phyloP scores from a whole-genome alignment of 208 protist species.

The Endotrypanum monterogeii region DNA sequence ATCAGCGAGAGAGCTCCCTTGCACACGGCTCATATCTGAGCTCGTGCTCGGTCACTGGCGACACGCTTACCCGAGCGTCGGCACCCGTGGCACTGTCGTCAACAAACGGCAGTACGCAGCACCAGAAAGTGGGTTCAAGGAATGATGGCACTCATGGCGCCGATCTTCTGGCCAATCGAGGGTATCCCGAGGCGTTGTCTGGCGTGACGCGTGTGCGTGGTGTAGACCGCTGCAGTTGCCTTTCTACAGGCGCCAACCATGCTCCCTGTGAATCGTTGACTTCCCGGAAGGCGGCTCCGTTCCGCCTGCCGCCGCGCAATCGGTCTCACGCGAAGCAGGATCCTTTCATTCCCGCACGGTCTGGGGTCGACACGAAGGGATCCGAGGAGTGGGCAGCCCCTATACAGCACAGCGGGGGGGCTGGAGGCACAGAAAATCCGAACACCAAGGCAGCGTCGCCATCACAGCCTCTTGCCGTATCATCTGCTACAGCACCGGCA shows the following conservation, averaged over 20 bases:
- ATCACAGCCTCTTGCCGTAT: background rate
- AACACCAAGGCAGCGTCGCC: background rate
- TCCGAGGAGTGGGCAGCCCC: no score
- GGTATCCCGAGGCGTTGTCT: background rate
- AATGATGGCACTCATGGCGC: background rate
- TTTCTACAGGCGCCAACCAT: no score
- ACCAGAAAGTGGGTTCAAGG: no score
- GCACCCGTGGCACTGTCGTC: background rate
- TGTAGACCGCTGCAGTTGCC: background rate
- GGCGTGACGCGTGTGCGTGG: background rate
- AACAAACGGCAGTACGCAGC: background rate
- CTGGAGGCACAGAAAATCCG: no score
- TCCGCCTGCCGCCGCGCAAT: constrained; percentile 13
- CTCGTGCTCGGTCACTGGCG: background rate
- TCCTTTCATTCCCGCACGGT: background rate
- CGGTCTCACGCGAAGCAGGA: background rate
- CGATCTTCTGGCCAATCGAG: background rate
- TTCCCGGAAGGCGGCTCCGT: background rate
- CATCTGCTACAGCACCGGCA: background rate
- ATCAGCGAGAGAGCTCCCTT: background rate
- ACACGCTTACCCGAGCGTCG: background rate
- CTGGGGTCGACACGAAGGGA: background rate
- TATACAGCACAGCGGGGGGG: background rate
- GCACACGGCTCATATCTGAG: background rate
- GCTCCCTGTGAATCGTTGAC: background rate